These are phyloP conservation scores for Cyberlindnera mississippiensis DNA, from an alignment of 805 yeast species.

Conservation along the genomic window DNA sequence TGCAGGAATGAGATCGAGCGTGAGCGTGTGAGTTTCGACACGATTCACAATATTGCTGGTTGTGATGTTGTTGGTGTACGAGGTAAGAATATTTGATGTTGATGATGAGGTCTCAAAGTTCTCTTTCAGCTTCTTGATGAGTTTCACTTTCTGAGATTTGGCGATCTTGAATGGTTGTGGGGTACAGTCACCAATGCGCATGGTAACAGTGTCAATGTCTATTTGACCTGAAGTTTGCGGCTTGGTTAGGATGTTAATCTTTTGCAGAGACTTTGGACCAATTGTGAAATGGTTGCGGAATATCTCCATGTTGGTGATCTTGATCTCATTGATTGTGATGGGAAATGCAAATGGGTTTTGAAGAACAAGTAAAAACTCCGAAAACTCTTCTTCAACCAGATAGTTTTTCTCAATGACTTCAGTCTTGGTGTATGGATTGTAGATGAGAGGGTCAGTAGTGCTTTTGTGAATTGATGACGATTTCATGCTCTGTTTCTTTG, in stretches of 20 bases:
- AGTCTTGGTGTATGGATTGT: constrained; percentile 50
- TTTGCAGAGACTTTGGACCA: constrained; percentile 34
- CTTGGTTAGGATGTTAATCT: constrained; percentile 41
- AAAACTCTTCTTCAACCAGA: constrained; percentile 59
- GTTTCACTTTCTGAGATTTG: constrained; percentile 28
- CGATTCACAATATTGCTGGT: constrained; percentile 16
- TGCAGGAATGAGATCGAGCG: constrained; percentile 33
- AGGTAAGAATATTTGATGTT: constrained; percentile 2
- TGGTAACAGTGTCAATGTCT: constrained; percentile 45
- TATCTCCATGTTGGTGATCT: constrained; percentile 33
- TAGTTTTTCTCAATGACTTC: constrained; percentile 26
- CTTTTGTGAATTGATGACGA: constrained; percentile 9
- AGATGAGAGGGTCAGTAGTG: constrained; percentile 39
- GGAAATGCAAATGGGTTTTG: constrained; percentile 83
- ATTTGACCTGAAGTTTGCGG: constrained; percentile 49
- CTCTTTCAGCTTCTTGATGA: constrained; percentile 28
- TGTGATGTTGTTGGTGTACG: constrained; percentile 16
- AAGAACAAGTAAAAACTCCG: constrained; percentile 50
- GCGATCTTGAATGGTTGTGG: constrained; percentile 42
- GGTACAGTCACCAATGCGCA: constrained; percentile 49
- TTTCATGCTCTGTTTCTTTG: constrained; percentile 18
- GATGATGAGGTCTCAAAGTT: background rate
- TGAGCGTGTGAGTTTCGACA: constrained; percentile 28
- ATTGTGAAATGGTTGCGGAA: constrained; percentile 32
- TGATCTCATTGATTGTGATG: constrained; percentile 50